phyloP scores from a whole-genome alignment of 257 asterid species.

The Solanum paucissectum region DNA sequence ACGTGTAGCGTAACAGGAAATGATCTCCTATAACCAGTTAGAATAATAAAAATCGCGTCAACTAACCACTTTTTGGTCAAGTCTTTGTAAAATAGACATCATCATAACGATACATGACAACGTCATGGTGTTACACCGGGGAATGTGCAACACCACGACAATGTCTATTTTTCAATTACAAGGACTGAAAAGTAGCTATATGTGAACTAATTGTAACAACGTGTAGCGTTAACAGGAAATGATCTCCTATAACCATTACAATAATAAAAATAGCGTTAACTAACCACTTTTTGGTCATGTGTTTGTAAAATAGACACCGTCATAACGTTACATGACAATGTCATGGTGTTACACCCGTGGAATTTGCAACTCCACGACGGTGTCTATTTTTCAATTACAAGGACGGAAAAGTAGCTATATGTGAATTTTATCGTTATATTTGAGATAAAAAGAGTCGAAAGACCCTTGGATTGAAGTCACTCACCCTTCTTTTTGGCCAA shows the following conservation, averaged over 20 bases:
- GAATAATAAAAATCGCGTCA: not conserved
- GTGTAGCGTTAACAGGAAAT: not conserved
- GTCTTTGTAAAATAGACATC: too few species aligned
- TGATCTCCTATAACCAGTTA: not conserved
- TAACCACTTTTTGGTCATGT: not conserved
- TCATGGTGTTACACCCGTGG: not conserved
- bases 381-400: not conserved
- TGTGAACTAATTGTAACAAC: not conserved
- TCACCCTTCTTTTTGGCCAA: slow-evolving; percentile 98
- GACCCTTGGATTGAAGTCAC: not conserved
- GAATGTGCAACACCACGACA: not conserved
- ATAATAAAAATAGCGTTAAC: not conserved
- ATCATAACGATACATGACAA: too few species aligned
- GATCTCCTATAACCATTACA: not conserved
- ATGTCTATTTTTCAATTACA: not conserved
- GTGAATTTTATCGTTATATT: not conserved
- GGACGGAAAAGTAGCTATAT: not conserved
- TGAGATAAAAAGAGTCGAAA: not conserved
- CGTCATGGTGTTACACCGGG: not conserved
- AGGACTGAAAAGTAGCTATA: not conserved
- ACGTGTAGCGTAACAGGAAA: not conserved
- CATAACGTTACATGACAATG: not conserved
- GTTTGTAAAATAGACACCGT: not conserved
- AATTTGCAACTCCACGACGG: not conserved
- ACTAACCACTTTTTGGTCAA: not conserved